Percentiles rank a stretch among this genome's conserved stretches.
Conservation (phyloP, 108 stramenopile genomes). For the Pseudonitzschia delicatissima region DNA sequence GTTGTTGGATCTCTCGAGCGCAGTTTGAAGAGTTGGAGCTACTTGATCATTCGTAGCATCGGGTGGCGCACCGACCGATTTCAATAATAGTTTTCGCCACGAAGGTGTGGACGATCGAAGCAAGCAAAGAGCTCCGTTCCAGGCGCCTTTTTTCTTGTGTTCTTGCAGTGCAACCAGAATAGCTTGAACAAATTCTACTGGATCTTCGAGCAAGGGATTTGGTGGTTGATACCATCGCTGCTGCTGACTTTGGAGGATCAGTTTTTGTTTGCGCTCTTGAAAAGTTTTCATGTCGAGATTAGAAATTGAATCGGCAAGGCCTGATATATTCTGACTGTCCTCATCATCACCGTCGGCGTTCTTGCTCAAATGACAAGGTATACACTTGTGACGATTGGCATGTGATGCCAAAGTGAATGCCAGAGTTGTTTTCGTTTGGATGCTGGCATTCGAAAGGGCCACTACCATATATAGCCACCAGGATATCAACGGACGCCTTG, state of each 20-base stretch:
- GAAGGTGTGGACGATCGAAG: slow-evolving; percentile 29
- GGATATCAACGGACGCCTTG: too few species aligned
- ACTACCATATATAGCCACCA: too few species aligned
- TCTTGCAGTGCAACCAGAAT: slow-evolving; percentile 25
- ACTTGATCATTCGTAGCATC: slow-evolving; percentile 30
- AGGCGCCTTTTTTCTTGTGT: slow-evolving; percentile 17
- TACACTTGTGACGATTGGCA: too few species aligned
- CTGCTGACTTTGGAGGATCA: slow-evolving; percentile 15
- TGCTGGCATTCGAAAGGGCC: too few species aligned
- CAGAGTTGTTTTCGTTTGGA: too few species aligned
- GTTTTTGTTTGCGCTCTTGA: slow-evolving; percentile 24
- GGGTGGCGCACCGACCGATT: slow-evolving; percentile 49
- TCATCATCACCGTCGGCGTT: neutral
- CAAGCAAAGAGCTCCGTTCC: slow-evolving; percentile 30
- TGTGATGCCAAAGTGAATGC: too few species aligned
- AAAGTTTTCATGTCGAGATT: slow-evolving; percentile 15
- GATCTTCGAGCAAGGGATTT: slow-evolving; percentile 35
- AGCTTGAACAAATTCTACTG: slow-evolving; percentile 28
- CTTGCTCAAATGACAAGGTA: neutral
- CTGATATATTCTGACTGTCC: neutral
- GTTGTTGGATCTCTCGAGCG: slow-evolving; percentile 50
- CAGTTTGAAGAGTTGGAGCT: slow-evolving; percentile 37
- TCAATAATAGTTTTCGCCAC: slow-evolving; percentile 42
- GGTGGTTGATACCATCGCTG: slow-evolving; percentile 35
- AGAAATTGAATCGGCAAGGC: neutral